Evolutionary conservation across 371 early-diverging fungal species (phyloP), one percentile per base, ranked within the genome.

Genomic region (Mortierella sp.): DNA sequence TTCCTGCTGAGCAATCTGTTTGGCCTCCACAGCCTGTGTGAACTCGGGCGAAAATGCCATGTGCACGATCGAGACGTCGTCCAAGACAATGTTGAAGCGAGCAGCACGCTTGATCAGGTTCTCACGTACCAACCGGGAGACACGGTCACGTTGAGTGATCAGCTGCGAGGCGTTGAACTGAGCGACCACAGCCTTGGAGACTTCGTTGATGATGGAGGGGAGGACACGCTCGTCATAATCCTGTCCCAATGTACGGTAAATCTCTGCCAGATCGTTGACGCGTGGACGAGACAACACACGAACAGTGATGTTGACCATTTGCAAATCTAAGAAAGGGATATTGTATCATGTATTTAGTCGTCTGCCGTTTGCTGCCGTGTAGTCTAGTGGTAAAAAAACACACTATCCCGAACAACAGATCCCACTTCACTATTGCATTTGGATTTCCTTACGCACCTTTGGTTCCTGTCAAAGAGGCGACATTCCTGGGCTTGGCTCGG

Each of bases 1-100:
- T 65, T 98, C 97, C 84, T 98, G 99, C 82, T 98, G 99, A 52
- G 98, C 98, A 84, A 98, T 96, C 85, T 98, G 99, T 90, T 98
- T 98, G 66, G 96, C 97, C 84, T 98, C 99, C 24, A 98, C 99
- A 30, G 98, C 97, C 54, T 88, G 83, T 30, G 96, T 95, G 83
- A 98, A 98, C 72, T 97, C 98, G 24, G 96, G 96, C 47, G 92
- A 91, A 82, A 98, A 98, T 13, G 94, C 92, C 61, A 98, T 92
- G 71, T 98, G 98, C 38, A 98, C 97, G 70, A 98, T 91, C 31
- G 97, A 97, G 42, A 98, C 98, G 84, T 98, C 99, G 68, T 98
- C 98, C 64, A 98, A 82, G 41, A 95, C 86, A 60, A 98, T 89
- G 86, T 98, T 94, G 86, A 98, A 98, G 45, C 87, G 82, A 43